Conservation (phyloP, 108 stramenopile genomes). For the Epithemia pelagica region DNA sequence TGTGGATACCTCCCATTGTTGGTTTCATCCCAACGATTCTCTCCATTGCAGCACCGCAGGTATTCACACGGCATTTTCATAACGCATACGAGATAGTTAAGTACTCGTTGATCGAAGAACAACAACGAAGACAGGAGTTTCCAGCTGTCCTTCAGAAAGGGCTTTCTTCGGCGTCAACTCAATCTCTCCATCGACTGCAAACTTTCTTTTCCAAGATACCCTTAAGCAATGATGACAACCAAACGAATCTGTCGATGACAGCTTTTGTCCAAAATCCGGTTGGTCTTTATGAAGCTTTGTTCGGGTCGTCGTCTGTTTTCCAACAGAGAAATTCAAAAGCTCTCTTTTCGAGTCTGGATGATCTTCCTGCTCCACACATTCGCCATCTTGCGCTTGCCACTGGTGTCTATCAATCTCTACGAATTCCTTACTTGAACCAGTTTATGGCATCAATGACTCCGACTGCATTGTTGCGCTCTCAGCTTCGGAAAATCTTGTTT, state of each 20-base stretch:
- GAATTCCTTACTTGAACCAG: background rate
- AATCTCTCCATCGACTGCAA: background rate
- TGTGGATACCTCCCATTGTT: conserved; percentile 12
- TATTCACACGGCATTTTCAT: conserved; percentile 13
- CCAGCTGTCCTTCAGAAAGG: background rate
- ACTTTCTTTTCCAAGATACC: background rate
- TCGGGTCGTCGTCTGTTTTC: no score
- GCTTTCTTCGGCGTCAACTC: background rate
- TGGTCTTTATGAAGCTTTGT: no score
- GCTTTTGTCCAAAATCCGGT: no score
- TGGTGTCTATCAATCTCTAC: conserved; percentile 1
- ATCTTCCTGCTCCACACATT: no score
- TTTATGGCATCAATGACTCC: conserved; percentile 1
- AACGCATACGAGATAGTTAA: conserved; percentile 3
- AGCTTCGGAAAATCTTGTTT: background rate
- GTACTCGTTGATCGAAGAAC: conserved; percentile 8
- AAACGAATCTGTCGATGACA: no score
- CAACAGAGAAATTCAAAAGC: no score
- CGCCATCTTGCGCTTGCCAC: background rate
- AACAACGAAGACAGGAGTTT: conserved; percentile 7
- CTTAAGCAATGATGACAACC: no score
- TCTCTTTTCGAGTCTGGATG: no score
- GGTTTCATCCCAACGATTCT: conserved; percentile 13
- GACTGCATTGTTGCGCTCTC: background rate
- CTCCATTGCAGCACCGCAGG: conserved; percentile 8